Evolutionary conservation across 345 rosid species (phyloP).

Genomic region (Ceriops tagal): DNA sequence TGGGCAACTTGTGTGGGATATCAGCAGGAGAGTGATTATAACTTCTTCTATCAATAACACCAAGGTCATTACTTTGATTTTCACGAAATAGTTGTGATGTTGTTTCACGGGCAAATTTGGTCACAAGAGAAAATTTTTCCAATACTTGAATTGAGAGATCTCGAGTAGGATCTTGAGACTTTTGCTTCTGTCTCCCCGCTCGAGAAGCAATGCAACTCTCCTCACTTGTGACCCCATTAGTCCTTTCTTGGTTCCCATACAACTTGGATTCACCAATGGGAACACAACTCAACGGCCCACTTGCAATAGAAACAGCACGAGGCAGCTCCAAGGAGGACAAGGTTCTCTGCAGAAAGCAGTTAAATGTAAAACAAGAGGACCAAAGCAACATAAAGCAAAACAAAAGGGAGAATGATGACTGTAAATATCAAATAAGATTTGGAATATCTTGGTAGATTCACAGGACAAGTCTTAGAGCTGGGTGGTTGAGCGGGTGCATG

Average conservation of each 20-base stretch:
- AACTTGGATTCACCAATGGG: constrained; percentile 39
- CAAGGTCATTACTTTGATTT: constrained; percentile 54
- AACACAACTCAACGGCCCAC: constrained; percentile 34
- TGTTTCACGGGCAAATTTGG: constrained; percentile 89
- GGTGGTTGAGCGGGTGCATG: background rate
- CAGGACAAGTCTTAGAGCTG: background rate
- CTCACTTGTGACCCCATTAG: constrained; percentile 32
- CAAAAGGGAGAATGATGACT: background rate
- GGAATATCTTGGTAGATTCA: background rate
- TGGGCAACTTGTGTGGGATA: constrained; percentile 34
- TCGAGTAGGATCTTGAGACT: constrained; percentile 82
- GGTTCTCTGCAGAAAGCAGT: constrained; percentile 54
- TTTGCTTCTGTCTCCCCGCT: constrained; percentile 56
- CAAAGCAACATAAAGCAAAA: background rate
- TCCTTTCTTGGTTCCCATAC: constrained; percentile 43
- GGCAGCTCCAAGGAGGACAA: constrained; percentile 95
- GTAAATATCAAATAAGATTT: background rate
- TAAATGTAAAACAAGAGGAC: constrained; percentile 10
- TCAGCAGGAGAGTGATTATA: constrained; percentile 35
- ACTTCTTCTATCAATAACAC: constrained; percentile 54
- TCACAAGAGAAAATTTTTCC: constrained; percentile 86
- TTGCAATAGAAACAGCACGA: constrained; percentile 61
- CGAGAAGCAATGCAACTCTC: constrained; percentile 40
- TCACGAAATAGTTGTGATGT: constrained; percentile 82
- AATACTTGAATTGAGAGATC: constrained; percentile 87